Evolutionary conservation across 805 yeast species (phyloP).

Genomic region (Lipomyces sp.): DNA sequence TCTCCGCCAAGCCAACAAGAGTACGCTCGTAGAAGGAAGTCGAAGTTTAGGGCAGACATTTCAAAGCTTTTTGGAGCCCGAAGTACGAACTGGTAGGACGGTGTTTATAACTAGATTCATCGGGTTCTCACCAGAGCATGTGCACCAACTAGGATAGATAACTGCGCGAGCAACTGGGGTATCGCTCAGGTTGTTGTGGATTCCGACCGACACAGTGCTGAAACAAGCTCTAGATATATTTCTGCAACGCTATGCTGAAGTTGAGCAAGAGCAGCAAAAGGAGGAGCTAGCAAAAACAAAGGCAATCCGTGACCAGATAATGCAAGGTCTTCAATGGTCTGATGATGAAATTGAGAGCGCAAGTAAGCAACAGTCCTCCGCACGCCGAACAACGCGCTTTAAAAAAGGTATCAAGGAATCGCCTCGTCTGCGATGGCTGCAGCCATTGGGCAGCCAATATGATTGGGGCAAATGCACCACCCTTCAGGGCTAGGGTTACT

Average conservation of each 20-base stretch:
- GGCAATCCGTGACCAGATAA: neutral
- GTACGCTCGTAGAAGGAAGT: neutral
- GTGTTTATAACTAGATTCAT: neutral
- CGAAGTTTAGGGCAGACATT: neutral
- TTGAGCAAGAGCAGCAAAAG: neutral
- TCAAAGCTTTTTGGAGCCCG: neutral
- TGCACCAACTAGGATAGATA: conserved; percentile 1
- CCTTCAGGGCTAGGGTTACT: too few relatives aligned
- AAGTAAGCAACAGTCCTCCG: neutral
- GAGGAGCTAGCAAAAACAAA: neutral
- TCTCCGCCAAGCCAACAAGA: neutral
- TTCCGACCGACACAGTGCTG: neutral
- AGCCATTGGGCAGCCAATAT: neutral
- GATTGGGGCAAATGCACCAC: too few relatives aligned
- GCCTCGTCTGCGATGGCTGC: neutral
- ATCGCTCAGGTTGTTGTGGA: neutral
- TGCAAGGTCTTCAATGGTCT: neutral
- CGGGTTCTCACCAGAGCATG: conserved; percentile 2
- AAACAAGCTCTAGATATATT: conserved; percentile 5
- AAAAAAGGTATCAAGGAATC: neutral
- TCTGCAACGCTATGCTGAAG: conserved; percentile 2
- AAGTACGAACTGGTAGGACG: neutral
- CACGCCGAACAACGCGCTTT: neutral
- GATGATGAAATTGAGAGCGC: neutral
- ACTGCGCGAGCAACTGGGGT: conserved; percentile 4